Conservation (phyloP, 164 flowering plant genomes). For the Berberis vulgaris region DNA sequence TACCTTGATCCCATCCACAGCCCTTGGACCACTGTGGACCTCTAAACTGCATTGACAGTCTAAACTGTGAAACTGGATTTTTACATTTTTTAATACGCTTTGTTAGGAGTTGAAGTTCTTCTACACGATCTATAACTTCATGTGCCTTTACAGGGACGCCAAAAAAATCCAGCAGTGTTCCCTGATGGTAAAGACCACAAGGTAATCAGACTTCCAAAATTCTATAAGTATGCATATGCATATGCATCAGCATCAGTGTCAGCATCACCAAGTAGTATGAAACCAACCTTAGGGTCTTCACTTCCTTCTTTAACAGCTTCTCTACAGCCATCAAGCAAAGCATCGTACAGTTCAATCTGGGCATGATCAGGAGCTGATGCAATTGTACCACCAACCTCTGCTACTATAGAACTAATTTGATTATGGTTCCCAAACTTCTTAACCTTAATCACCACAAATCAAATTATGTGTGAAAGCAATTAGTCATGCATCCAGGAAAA, state of each 20-base stretch:
- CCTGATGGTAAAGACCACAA: conserved; percentile 34
- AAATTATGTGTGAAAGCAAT: too few species aligned
- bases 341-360: conserved; percentile 79
- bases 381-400: conserved; percentile 87
- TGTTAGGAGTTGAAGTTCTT: conserved; percentile 82
- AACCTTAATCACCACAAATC: conserved; percentile 32
- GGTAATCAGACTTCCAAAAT: not conserved
- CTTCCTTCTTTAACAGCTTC: conserved; percentile 57
- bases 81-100: conserved; percentile 75
- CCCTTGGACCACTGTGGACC: conserved; percentile 94
- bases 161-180: conserved; percentile 86
- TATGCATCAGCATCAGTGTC: too few species aligned
- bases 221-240: too few species aligned
- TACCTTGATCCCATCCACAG: conserved; percentile 99
- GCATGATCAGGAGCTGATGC: conserved; percentile 72
- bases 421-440: conserved; percentile 79
- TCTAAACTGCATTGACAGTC: conserved; percentile 60
- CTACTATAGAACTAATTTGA: conserved; percentile 57
- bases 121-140: conserved; percentile 72
- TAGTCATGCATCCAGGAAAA: too few species aligned
- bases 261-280: not conserved
- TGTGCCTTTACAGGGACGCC: conserved; percentile 90
- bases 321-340: conserved; percentile 78
- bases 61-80: conserved; percentile 81
- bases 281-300: conserved; percentile 65